These are phyloP conservation scores for Vaccinium myrtillus DNA, from an alignment of 148 eudicot genomes.

Conservation along the genomic window DNA sequence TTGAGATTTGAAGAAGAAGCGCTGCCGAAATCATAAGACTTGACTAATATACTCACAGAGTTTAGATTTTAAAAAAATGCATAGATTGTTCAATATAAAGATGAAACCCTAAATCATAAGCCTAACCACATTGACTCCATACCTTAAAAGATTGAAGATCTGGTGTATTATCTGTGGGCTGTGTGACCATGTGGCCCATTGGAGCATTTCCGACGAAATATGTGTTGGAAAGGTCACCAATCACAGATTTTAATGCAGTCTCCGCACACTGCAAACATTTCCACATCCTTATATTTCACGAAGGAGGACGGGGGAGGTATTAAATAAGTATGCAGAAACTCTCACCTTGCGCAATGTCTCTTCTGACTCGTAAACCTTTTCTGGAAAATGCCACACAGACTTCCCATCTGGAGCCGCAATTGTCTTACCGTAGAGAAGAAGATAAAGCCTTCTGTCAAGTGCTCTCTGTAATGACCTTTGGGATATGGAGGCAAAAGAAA, in stretches of 20 bases:
- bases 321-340: neutral
- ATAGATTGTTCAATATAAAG: neutral
- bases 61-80: neutral
- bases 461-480: conserved; percentile 90
- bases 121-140: neutral
- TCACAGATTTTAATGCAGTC: conserved; percentile 66
- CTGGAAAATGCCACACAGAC: conserved; percentile 94
- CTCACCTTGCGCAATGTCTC: conserved; percentile 87
- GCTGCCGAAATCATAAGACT: conserved; percentile 33
- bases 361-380: conserved; percentile 77
- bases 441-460: conserved; percentile 90
- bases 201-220: conserved; percentile 97
- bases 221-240: conserved; percentile 78
- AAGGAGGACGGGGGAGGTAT: neutral
- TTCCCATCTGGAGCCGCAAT: conserved; percentile 50
- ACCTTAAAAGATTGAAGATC: conserved; percentile 56
- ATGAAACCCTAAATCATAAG: neutral
- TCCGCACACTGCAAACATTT: conserved; percentile 73
- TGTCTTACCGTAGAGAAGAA: conserved; percentile 63
- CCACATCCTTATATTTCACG: conserved; percentile 3
- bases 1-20: conserved; percentile 93
- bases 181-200: conserved; percentile 68
- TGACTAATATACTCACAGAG: neutral
- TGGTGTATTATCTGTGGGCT: conserved; percentile 41
- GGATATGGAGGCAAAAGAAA: conserved; percentile 4